Evolutionary conservation across 1,284 basidiomycete species (phyloP).

Genomic region (Tranzscheliella williamsii): DNA sequence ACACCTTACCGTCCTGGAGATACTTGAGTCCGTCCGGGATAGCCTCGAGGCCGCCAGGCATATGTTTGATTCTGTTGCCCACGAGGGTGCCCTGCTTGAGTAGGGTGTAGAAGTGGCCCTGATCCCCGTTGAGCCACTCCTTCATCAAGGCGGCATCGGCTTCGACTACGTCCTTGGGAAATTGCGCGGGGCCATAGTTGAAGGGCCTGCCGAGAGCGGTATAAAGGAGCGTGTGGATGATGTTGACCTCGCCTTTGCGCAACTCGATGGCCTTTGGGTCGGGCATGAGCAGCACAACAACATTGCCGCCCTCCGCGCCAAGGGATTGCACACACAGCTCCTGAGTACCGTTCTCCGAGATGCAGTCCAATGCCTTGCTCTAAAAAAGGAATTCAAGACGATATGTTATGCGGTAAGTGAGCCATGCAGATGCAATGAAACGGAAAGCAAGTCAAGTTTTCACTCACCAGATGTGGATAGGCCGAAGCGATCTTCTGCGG

Average conservation of each 20-base stretch:
- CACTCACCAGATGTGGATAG: conserved; percentile 45
- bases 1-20: conserved; percentile 47
- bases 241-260: conserved; percentile 44
- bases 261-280: conserved; percentile 42
- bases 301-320: conserved; percentile 33
- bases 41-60: conserved; percentile 40
- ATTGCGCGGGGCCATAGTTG: conserved; percentile 39
- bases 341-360: conserved; percentile 53
- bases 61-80: conserved; percentile 46
- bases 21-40: conserved; percentile 46
- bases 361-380: conserved; percentile 53
- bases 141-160: conserved; percentile 28
- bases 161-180: conserved; percentile 20
- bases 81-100: conserved; percentile 32
- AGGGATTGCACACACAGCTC: conserved; percentile 41
- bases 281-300: conserved; percentile 49
- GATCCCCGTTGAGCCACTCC: conserved; percentile 37
- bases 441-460: neutral
- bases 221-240: conserved; percentile 50
- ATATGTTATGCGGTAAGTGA: too few species aligned
- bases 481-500: conserved; percentile 47
- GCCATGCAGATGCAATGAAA: neutral
- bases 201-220: conserved; percentile 43
- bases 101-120: conserved; percentile 42
- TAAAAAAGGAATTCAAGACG: too few species aligned